Percentiles rank a stretch among this genome's conserved stretches.
Evolutionary conservation across 2,329 filamentous ascomycete species (phyloP).

Genomic region (Lachnellula suecica): DNA sequence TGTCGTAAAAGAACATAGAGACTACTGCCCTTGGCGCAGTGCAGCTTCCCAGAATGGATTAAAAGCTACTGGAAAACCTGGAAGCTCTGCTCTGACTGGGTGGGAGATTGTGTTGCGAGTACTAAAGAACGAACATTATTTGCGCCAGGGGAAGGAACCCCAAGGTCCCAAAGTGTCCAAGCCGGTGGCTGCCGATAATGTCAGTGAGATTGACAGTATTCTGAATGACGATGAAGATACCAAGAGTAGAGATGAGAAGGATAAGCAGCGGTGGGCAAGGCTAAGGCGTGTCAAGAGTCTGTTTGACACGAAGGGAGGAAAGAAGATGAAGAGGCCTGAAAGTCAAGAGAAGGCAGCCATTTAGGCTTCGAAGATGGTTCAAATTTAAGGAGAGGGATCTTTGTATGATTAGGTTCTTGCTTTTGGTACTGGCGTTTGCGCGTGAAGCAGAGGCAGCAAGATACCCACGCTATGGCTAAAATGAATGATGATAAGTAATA

Average conservation of each 20-base stretch:
- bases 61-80: conserved; percentile 28
- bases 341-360: neutral
- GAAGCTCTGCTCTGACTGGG: conserved; percentile 39
- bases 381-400: neutral
- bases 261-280: conserved; percentile 73
- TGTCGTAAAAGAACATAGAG: conserved; percentile 70
- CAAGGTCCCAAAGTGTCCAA: conserved; percentile 8
- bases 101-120: conserved; percentile 57
- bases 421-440: neutral
- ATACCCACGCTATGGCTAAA: too few species aligned
- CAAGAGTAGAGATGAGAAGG: conserved; percentile 54
- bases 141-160: conserved; percentile 22
- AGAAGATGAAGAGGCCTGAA: conserved; percentile 37
- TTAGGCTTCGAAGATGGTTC: neutral
- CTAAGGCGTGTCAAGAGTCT: conserved; percentile 70
- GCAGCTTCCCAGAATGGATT: conserved; percentile 55
- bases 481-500: neutral
- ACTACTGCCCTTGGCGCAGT: conserved; percentile 82
- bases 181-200: conserved; percentile 3
- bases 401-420: neutral
- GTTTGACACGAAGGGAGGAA: conserved; percentile 64
- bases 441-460: neutral
- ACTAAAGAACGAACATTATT: conserved; percentile 53
- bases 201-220: conserved; percentile 6
- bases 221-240: conserved; percentile 34